A percentile compares a stretch with the other conserved stretches of the same genome.
These are phyloP conservation scores for Westerdykella aurantiaca DNA, from an alignment of 2,329 filamentous ascomycete genomes.

Conservation along the genomic window DNA sequence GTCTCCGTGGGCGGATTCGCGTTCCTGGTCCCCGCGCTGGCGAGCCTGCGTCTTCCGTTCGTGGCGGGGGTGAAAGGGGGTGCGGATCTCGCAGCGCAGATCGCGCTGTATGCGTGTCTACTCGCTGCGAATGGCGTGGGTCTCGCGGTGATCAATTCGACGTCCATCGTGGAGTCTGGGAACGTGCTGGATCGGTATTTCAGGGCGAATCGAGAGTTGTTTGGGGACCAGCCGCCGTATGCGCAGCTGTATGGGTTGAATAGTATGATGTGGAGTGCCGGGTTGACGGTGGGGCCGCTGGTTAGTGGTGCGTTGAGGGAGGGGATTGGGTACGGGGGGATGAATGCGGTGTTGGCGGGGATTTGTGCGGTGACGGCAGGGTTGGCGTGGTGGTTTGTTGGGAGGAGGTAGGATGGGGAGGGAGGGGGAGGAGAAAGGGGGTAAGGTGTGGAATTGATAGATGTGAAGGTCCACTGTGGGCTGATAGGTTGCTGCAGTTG, in stretches of 20 bases:
- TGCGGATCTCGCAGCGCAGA: slow-evolving; percentile 22
- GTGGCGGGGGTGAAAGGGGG: slow-evolving; percentile 13
- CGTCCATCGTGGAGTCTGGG: slow-evolving; percentile 54
- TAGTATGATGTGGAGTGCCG: slow-evolving; percentile 56
- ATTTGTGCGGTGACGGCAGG: slow-evolving; percentile 43
- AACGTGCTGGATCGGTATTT: slow-evolving; percentile 52
- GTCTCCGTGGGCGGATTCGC: slow-evolving; percentile 40
- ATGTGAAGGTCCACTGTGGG: no score
- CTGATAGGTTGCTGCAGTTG: no score
- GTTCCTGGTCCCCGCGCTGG: slow-evolving; percentile 40
- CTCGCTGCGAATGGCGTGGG: slow-evolving; percentile 48
- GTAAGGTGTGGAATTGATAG: no score
- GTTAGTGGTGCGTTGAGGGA: slow-evolving; percentile 50
- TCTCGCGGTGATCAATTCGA: slow-evolving; percentile 49
- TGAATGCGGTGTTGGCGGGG: slow-evolving; percentile 49
- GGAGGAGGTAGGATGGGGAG: slow-evolving; percentile 13
- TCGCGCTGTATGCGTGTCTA: slow-evolving; percentile 44
- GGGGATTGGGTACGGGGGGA: slow-evolving; percentile 52
- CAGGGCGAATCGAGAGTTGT: slow-evolving; percentile 50
- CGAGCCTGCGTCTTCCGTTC: slow-evolving; percentile 40
- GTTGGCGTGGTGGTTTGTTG: slow-evolving; percentile 43
- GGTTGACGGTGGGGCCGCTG: slow-evolving; percentile 56
- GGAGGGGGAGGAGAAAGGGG: not conserved
- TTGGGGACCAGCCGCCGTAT: slow-evolving; percentile 53
- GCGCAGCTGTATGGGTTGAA: slow-evolving; percentile 62